Conservation (phyloP, 768 basidiomycete species). For the Russula brevipes region DNA sequence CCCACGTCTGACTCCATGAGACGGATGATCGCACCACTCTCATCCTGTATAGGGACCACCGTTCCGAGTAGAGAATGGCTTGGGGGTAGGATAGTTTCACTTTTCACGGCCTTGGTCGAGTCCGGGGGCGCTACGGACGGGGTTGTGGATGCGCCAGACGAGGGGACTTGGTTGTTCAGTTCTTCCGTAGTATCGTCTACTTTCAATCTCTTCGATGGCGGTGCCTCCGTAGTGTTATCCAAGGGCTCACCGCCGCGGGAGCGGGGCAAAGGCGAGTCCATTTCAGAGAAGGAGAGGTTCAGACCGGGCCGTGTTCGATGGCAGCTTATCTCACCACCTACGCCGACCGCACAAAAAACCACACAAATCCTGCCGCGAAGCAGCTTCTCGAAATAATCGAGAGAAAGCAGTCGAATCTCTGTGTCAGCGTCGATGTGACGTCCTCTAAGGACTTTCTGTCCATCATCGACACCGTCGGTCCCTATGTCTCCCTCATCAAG, state of each 20-base stretch:
- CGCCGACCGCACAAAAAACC: constrained; percentile 49
- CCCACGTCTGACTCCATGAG: constrained; percentile 78
- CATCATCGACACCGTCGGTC: constrained; percentile 85
- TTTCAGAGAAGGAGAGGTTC: neutral
- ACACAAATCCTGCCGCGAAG: constrained; percentile 72
- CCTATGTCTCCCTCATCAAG: constrained; percentile 92
- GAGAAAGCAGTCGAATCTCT: constrained; percentile 85
- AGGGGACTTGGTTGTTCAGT: constrained; percentile 7
- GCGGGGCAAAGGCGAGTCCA: constrained; percentile 7
- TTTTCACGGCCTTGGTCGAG: constrained; percentile 4
- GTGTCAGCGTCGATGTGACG: constrained; percentile 94
- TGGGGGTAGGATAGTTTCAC: constrained; percentile 49
- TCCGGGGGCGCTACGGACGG: constrained; percentile 31
- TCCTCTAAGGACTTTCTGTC: constrained; percentile 69
- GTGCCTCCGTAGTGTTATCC: constrained; percentile 26
- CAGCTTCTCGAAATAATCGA: constrained; percentile 76
- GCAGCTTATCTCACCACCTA: constrained; percentile 48
- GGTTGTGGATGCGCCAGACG: constrained; percentile 22
- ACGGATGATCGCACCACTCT: constrained; percentile 52
- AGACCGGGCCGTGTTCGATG: neutral
- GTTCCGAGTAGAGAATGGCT: constrained; percentile 68
- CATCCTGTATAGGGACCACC: constrained; percentile 44
- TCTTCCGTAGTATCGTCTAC: constrained; percentile 26
- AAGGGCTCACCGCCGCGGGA: constrained; percentile 25
- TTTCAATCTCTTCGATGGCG: constrained; percentile 39